Percentiles rank a stretch among this genome's conserved stretches.
Conservation (phyloP, 306 rosid genomes). For the Prunus dulcis region DNA sequence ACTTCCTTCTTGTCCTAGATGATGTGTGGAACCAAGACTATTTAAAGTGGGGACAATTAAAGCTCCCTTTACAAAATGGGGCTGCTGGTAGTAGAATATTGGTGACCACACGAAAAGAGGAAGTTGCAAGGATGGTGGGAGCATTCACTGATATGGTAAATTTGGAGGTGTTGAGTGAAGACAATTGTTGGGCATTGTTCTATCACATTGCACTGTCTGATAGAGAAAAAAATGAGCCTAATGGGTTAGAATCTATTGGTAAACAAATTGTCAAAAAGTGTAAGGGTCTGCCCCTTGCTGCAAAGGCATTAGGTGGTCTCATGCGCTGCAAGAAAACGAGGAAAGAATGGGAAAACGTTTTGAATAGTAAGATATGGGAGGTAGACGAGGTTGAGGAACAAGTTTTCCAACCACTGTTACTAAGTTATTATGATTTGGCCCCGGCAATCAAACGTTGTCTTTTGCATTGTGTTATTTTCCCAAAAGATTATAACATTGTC, state of each 20-base stretch:
- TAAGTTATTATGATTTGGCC: constrained; percentile 16
- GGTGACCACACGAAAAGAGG: background rate
- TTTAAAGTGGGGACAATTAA: background rate
- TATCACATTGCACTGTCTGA: background rate
- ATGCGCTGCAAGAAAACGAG: background rate
- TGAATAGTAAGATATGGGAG: background rate
- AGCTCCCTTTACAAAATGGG: background rate
- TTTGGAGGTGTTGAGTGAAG: background rate
- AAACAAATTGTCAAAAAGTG: constrained; percentile 7
- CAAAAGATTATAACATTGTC: background rate
- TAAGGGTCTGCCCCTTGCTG: constrained; percentile 15
- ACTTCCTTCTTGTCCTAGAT: background rate
- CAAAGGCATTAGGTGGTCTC: constrained; percentile 10
- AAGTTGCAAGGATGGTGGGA: constrained; percentile 7
- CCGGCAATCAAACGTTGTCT: background rate
- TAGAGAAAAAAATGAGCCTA: background rate
- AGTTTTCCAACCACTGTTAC: background rate
- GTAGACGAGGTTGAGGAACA: background rate
- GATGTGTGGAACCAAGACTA: constrained; percentile 12
- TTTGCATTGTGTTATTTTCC: background rate
- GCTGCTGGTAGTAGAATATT: constrained; percentile 13
- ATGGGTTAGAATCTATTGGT: background rate
- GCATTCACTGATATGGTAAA: background rate
- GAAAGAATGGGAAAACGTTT: background rate
- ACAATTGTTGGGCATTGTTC: constrained; percentile 1